phyloP scores from a whole-genome alignment of 306 rosid genomes.

The Ceratonia siliqua region DNA sequence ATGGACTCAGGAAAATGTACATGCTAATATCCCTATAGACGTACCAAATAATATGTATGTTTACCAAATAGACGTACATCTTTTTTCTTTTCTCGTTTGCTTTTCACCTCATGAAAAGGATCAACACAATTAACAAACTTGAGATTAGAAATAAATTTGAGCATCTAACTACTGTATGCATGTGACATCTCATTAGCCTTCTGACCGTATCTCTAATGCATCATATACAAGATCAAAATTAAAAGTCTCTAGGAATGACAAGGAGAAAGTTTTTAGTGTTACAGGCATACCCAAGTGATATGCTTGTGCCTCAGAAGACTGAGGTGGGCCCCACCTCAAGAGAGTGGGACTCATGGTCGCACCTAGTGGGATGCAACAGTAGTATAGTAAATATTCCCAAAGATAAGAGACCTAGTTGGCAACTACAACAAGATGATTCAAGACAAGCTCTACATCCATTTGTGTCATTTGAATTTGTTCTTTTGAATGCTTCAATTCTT shows the following conservation, averaged over 20 bases:
- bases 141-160: constrained; percentile 30
- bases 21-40: not conserved
- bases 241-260: not conserved
- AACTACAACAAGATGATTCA: not conserved
- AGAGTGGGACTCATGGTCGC: too few species aligned
- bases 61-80: constrained; percentile 59
- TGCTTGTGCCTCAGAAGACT: too few species aligned
- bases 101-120: constrained; percentile 99
- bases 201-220: not conserved
- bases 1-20: not conserved
- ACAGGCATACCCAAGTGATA: too few species aligned
- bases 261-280: too few species aligned
- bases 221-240: not conserved
- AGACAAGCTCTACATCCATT: not conserved
- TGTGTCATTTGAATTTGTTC: not conserved
- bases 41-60: not conserved
- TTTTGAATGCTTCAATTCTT: not conserved
- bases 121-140: constrained; percentile 50
- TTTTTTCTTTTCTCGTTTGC: constrained; percentile 97
- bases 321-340: too few species aligned
- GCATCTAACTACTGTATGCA: not conserved
- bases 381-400: too few species aligned
- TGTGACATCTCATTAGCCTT: not conserved
- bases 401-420: not conserved
- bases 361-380: too few species aligned